phyloP scores from a whole-genome alignment of 2,329 filamentous ascomycete genomes.

The Cryoendolithus antarcticus region DNA sequence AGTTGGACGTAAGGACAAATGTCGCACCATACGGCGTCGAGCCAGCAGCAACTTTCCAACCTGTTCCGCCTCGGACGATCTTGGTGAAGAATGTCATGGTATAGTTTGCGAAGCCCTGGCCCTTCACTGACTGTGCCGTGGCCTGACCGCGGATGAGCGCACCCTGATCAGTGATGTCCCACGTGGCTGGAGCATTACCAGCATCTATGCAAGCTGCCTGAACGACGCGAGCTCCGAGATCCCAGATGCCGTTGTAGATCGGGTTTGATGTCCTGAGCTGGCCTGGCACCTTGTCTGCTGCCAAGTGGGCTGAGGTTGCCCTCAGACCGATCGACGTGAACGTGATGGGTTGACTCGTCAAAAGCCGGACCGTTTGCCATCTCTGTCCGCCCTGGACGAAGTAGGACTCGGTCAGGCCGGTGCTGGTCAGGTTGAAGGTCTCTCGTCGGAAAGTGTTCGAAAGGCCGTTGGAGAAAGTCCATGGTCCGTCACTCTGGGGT shows the following conservation, averaged over 20 bases:
- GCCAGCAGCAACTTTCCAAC: slow-evolving; percentile 25
- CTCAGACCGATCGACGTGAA: slow-evolving; percentile 24
- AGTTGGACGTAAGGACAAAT: slow-evolving; percentile 17
- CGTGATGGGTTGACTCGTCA: slow-evolving; percentile 23
- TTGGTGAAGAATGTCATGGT: slow-evolving; percentile 27
- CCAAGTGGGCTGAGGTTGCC: slow-evolving; percentile 16
- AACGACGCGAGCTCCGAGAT: slow-evolving; percentile 25
- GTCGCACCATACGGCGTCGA: slow-evolving; percentile 10
- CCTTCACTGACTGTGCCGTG: slow-evolving; percentile 18
- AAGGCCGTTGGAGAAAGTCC: slow-evolving; percentile 17
- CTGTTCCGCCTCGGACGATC: slow-evolving; percentile 27
- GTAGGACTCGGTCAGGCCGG: slow-evolving; percentile 20
- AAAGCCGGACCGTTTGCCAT: slow-evolving; percentile 28
- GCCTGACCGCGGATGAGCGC: slow-evolving; percentile 25
- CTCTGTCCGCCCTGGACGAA: slow-evolving; percentile 31
- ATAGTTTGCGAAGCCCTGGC: slow-evolving; percentile 21
- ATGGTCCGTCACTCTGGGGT: slow-evolving; percentile 24
- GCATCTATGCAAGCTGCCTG: slow-evolving; percentile 27
- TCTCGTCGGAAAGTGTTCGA: slow-evolving; percentile 27
- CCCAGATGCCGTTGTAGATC: slow-evolving; percentile 25
- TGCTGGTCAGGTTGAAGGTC: slow-evolving; percentile 25
- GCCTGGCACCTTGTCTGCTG: slow-evolving; percentile 18
- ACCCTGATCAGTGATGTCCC: slow-evolving; percentile 25
- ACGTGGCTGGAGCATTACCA: slow-evolving; percentile 25
- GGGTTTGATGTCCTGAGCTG: slow-evolving; percentile 21